Base-by-base conservation (phyloP, 73 alveolate genomes). In the Stentor coeruleus region DNA sequence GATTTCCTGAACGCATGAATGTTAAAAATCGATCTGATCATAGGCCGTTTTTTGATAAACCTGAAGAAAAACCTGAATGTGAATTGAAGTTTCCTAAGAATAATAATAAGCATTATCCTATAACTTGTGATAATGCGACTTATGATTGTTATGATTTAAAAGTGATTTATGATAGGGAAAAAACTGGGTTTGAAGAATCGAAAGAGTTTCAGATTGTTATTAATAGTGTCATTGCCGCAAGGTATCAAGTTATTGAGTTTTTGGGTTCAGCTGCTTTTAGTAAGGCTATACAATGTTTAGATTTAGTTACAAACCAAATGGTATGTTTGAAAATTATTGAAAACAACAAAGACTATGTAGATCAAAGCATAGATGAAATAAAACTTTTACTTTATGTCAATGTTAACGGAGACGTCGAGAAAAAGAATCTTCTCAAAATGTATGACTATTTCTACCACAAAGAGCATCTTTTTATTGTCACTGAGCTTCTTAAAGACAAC, bases 121-220 rank as follows among this genome's bases (percentile, higher is more conserved):
- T 98, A 31, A 98, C 95, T 86, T 96, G 94, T 90, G 98, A 98
- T 77, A 96, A 96, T 3, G 98, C 91, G 83, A 92, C 97, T 39
- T 97, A 93, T 81, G 99, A 98, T 93, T 97, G 99, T 91, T 97
- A 95, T 91, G 91, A 96, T 76, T 91, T 98, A 81, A 96, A 97
- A 75, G 99, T 98, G 14, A 98, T 98, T 6, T 97, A 95, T 76
- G 99, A 98, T 85, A 95, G 99, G 75, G 99, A 98, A 87, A 97
- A 98, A 90, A 98, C 99, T 0, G 99, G 99, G 49, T 98, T 98
- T 83, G 99, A 98, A 87, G 99, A 98, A 83, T 92, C 99, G 31
- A 98, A 97, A 87, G 99, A 94, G 76, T 90, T 95, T 85, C 97
- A 94, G 39, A 96, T 97, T 36, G 99, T 95, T 28, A 90, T 95